phyloP scores from a whole-genome alignment of 225 moss, liverwort and hornwort species.

The Climacium dendroides region DNA sequence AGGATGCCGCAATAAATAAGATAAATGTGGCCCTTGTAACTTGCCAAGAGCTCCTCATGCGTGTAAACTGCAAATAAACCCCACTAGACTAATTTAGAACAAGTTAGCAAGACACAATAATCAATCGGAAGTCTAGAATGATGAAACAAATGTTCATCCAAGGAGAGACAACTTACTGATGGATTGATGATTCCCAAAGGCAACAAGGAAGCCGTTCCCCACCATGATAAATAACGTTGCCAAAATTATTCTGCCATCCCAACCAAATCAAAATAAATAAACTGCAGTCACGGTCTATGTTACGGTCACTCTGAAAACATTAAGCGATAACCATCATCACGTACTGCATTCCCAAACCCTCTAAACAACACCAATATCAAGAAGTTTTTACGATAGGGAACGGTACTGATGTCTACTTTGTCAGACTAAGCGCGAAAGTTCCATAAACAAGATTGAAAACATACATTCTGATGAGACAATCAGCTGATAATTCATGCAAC shows the following conservation, averaged over 20 bases:
- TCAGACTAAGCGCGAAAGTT: background rate
- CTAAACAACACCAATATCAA: background rate
- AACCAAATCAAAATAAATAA: background rate
- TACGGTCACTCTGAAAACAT: background rate
- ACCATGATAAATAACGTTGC: slow-evolving; percentile 88
- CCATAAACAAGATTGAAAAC: background rate
- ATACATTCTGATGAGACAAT: background rate
- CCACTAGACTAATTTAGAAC: background rate
- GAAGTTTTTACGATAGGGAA: background rate
- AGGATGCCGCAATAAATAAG: slow-evolving; percentile 78
- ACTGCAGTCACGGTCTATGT: background rate
- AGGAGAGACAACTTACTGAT: slow-evolving; percentile 49
- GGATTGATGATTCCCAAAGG: slow-evolving; percentile 98
- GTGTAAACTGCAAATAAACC: slow-evolving; percentile 67
- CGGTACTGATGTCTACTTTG: background rate
- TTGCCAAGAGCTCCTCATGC: slow-evolving; percentile 72
- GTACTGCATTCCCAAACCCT: background rate
- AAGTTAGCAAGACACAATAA: background rate
- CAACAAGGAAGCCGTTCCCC: slow-evolving; percentile 88
- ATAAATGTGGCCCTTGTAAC: slow-evolving; percentile 68
- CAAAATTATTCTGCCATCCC: slow-evolving; percentile 58
- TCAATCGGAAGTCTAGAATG: background rate
- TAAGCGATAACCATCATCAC: background rate
- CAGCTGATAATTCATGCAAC: background rate
- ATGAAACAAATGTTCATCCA: background rate